Evolutionary conservation across 257 asterid genomes (phyloP), one percentile per base, ranked within the genome.

Genomic region (Nicotiana obtusifolia): DNA sequence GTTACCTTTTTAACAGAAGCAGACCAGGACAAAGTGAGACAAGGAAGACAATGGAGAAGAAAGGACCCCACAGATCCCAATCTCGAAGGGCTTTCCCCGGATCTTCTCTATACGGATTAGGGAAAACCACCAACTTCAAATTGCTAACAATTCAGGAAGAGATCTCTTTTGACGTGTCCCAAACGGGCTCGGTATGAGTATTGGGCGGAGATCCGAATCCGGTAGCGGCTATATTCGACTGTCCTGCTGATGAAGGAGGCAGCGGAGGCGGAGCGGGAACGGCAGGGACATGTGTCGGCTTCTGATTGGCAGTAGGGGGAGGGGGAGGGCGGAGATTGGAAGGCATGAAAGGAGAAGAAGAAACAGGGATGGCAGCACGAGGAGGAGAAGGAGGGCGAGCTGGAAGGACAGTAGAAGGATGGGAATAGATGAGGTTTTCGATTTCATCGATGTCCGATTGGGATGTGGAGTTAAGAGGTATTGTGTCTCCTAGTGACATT

Each of bases 21-120:
- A 80, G 99, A 96, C 99, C 99, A 96, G 0, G 99, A 96, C 76
- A 96, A 97, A 44, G 89, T 82, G 80, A 96, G 97, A 54, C 98
- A 62, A 96, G 97, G 87, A 96, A 96, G 49, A 96, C 98, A 88
- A 96, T 94, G 89, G 93, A 94, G 92, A 96, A 93, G 78, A 94
- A 94, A 2, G 99, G 98, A 0, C 99, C 98, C 97, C 97, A 94
- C 1, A 96, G 93, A 90, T 96, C 97, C 97, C 97, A 96, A 88
- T 96, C 99, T 84, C 97, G 87, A 88, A 94, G 86, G 13, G 99
- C 97, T 85, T 92, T 96, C n/a, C 98, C 98, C 7, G 98, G 99
- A 89, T 95, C 98, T 79, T 95, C 98, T 86, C 98, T 89, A 80
- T 7, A 88, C 8, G 99, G 99, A 80, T 95, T 95, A 56, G 98